Base-by-base conservation (phyloP, 331 rosid genomes). In the Acacia pycnantha region DNA sequence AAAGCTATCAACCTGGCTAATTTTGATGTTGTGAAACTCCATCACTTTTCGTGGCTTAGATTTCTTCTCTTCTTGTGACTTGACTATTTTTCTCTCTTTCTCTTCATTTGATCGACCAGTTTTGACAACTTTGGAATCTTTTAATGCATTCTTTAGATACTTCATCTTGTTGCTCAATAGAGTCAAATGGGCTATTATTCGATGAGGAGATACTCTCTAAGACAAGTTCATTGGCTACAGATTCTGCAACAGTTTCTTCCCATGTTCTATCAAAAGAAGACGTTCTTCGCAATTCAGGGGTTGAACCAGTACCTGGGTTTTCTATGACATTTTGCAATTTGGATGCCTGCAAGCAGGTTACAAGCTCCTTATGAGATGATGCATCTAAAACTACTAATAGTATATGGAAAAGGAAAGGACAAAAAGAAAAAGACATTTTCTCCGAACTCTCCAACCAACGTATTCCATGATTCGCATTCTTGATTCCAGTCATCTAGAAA, bases 231-330 rank as follows among this genome's bases (percentile, higher is more conserved):
- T 91, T 91, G 73, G 97, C 97, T 82, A 84, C 90, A 64, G 95
- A 92, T 84, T 94, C 98, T 84, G 98, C 92, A 67, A 90, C 92
- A 33, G 94, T 88, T 88, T 96, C 99, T 82, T 95, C 99, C 93
- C 85, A 86, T 69, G 93, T 66, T 85, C 87, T 90, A 73, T 95
- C 99, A 82, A 82, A 90, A 71, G 97, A 95, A 76, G 97, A 87
- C 14, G 97, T 84, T 90, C 92, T 90, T 77, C 83, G 89, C 70
- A 93, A 88, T 85, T 90, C 94, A 0, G 95, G 79, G 70, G 58
- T 85, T 84, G 85, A 82, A 77, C 96, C 82, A 75, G 82, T 76
- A 41, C 72, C 84, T 69, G 74, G 35, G 19, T 75, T 86, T 70
- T 74, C 82, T 82, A 81, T 79, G 64, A 11, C 81, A 87, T 83